Evolutionary conservation across 768 basidiomycete species (phyloP).

Genomic region (Dioszegia crocea): DNA sequence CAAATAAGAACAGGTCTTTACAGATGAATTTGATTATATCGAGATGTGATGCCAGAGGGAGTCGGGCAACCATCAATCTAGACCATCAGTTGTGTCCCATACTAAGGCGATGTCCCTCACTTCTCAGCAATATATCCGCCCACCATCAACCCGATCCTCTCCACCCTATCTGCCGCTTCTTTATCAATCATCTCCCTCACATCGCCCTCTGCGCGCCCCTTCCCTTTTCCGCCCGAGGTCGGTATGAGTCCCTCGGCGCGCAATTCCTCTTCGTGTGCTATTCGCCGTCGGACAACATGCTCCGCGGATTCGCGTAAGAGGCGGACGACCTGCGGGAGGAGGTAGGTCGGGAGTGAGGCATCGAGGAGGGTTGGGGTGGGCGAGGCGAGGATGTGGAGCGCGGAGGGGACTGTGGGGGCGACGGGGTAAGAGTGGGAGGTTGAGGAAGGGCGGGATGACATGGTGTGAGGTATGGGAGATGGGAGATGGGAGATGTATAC

Average conservation of each 20-base stretch:
- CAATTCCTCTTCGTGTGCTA: slow-evolving; percentile 75
- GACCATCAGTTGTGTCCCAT: not conserved
- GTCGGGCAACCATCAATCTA: slow-evolving; percentile 71
- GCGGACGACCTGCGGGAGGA: slow-evolving; percentile 74
- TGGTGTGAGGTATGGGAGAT: slow-evolving; percentile 9
- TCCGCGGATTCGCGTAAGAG: slow-evolving; percentile 69
- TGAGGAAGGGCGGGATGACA: slow-evolving; percentile 36
- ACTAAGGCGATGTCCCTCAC: slow-evolving; percentile 53
- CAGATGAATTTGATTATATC: slow-evolving; percentile 93
- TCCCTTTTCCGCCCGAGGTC: slow-evolving; percentile 56
- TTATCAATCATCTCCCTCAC: slow-evolving; percentile 67
- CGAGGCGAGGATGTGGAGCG: slow-evolving; percentile 32
- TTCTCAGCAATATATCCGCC: slow-evolving; percentile 81
- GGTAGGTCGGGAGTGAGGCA: slow-evolving; percentile 55
- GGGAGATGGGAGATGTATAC: not conserved
- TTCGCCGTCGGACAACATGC: slow-evolving; percentile 69
- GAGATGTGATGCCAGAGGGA: slow-evolving; percentile 73
- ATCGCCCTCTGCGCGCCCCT: slow-evolving; percentile 57
- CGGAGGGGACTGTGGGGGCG: slow-evolving; percentile 37
- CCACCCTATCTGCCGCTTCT: slow-evolving; percentile 63
- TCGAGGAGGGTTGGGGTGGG: slow-evolving; percentile 45
- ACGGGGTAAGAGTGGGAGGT: slow-evolving; percentile 19
- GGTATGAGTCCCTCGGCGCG: slow-evolving; percentile 50
- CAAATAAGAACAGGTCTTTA: slow-evolving; percentile 88
- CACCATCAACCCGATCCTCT: slow-evolving; percentile 78